phyloP scores from a whole-genome alignment of 495 filamentous ascomycete species.

The Diplogelasinospora grovesii region DNA sequence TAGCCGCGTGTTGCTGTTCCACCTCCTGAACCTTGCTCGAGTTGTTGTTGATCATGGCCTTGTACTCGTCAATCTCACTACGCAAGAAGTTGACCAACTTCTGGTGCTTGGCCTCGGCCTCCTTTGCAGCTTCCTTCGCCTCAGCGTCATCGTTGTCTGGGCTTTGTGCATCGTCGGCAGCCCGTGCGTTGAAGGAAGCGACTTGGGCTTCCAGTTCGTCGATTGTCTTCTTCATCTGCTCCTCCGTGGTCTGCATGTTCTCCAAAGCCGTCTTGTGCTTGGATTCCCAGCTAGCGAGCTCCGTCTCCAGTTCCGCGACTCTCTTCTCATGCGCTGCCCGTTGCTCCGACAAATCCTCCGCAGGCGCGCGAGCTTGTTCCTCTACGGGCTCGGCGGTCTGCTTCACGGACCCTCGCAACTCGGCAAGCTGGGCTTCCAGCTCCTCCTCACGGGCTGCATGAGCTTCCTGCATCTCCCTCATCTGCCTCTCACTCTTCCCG shows the following conservation, averaged over 20 bases:
- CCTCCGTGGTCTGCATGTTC: constrained; percentile 67
- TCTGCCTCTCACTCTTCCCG: constrained; percentile 73
- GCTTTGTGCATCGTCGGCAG: constrained; percentile 23
- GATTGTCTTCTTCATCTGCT: constrained; percentile 63
- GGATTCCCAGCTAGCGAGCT: constrained; percentile 66
- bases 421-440: constrained; percentile 60
- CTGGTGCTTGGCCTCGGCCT: constrained; percentile 49
- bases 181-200: constrained; percentile 31
- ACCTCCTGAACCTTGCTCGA: constrained; percentile 56
- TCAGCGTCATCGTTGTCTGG: constrained; percentile 29
- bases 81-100: constrained; percentile 61
- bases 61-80: constrained; percentile 72
- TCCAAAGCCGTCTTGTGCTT: constrained; percentile 67
- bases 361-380: constrained; percentile 1
- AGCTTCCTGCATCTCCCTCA: constrained; percentile 63
- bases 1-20: constrained; percentile 55
- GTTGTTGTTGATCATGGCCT: constrained; percentile 58
- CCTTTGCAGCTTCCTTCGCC: constrained; percentile 24
- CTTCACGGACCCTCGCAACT: constrained; percentile 52
- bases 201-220: constrained; percentile 58
- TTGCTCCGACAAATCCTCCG: constrained; percentile 20
- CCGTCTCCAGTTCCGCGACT: constrained; percentile 64
- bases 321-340: constrained; percentile 49
- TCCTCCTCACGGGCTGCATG: constrained; percentile 69
- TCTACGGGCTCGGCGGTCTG: constrained; percentile 24